These are phyloP conservation scores for Perilla frutescens DNA, from an alignment of 257 asterid genomes.

Conservation along the genomic window DNA sequence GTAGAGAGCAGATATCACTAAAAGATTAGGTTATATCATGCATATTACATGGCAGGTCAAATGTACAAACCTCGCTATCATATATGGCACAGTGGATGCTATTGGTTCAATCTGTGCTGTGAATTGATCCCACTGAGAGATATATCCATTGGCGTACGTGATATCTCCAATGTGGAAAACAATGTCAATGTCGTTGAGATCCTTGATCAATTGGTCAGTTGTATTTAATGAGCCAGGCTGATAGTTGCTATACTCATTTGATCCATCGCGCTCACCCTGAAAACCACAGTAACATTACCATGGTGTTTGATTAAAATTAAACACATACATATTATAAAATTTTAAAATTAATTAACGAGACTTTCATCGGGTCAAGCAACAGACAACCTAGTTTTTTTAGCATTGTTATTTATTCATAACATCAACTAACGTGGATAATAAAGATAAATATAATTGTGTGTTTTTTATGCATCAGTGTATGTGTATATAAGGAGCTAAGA, in stretches of 20 bases:
- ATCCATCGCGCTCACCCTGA: slow-evolving; percentile 96
- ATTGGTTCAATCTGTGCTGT: slow-evolving; percentile 88
- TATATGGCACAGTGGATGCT: slow-evolving; percentile 77
- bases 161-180: slow-evolving; percentile 72
- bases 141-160: slow-evolving; percentile 64
- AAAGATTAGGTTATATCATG: background rate
- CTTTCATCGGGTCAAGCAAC: background rate
- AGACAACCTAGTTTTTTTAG: slow-evolving; percentile 7
- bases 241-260: slow-evolving; percentile 79
- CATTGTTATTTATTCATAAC: background rate
- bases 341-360: slow-evolving; percentile 4
- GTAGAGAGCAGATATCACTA: background rate
- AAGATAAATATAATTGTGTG: background rate
- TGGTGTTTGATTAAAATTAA: background rate
- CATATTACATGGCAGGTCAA: background rate
- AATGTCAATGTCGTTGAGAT: slow-evolving; percentile 59
- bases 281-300: slow-evolving; percentile 27
- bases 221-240: slow-evolving; percentile 89
- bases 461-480: background rate
- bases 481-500: background rate
- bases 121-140: slow-evolving; percentile 94
- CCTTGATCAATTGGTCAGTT: slow-evolving; percentile 78
- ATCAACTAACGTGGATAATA: background rate
- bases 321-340: background rate
- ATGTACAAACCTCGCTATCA: slow-evolving; percentile 79